Conservation (phyloP, 2,329 filamentous ascomycete genomes). For the Aspergillus brasiliensis region DNA sequence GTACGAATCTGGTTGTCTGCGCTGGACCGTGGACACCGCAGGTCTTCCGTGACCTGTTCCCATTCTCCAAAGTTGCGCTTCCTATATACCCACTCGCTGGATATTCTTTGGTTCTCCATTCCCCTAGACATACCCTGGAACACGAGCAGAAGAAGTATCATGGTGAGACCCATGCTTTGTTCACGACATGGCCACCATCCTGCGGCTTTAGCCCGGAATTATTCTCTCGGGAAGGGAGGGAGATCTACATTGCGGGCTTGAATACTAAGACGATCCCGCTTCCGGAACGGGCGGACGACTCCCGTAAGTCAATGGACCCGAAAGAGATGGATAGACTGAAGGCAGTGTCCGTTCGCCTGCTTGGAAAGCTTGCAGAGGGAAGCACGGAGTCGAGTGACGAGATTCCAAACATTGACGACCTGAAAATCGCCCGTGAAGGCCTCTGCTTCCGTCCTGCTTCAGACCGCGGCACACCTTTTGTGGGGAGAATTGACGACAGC, state of each 20-base stretch:
- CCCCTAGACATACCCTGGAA: conserved; percentile 50
- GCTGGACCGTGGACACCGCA: conserved; percentile 71
- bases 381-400: conserved; percentile 20
- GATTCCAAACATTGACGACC: conserved; percentile 48
- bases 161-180: conserved; percentile 66
- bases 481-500: conserved; percentile 60
- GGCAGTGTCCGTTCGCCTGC: conserved; percentile 35
- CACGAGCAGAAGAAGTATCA: conserved; percentile 40
- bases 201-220: conserved; percentile 68
- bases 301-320: conserved; percentile 44
- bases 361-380: conserved; percentile 30
- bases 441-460: conserved; percentile 76
- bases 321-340: conserved; percentile 41
- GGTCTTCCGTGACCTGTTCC: conserved; percentile 69
- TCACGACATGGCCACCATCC: conserved; percentile 57
- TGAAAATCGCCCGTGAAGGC: conserved; percentile 65
- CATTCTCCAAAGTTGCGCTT: conserved; percentile 53
- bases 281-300: conserved; percentile 54
- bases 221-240: conserved; percentile 66
- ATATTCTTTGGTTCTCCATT: conserved; percentile 69
- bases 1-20: conserved; percentile 66
- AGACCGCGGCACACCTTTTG: conserved; percentile 63
- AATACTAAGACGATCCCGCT: conserved; percentile 65
- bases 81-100: conserved; percentile 67
- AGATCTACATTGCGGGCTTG: conserved; percentile 73